phyloP scores from a whole-genome alignment of 805 yeast genomes.

The Kazachstania bromeliacearum region DNA sequence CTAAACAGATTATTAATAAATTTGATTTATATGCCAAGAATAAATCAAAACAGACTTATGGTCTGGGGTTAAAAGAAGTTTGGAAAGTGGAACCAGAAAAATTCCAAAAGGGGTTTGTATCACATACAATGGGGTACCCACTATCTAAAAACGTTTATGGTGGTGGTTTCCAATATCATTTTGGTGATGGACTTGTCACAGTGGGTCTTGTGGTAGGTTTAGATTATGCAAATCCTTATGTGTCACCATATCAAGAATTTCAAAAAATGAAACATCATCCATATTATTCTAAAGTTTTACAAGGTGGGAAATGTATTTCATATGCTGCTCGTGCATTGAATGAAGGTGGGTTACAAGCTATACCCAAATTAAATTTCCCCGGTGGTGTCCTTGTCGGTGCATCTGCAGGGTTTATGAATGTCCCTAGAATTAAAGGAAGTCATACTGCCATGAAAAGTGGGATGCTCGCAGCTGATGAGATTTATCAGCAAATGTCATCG shows the following conservation, averaged over 20 bases:
- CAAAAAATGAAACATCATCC: constrained; percentile 93
- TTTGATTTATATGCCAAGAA: constrained; percentile 56
- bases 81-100: constrained; percentile 89
- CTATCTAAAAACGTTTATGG: constrained; percentile 69
- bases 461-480: constrained; percentile 84
- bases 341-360: constrained; percentile 93
- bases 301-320: constrained; percentile 86
- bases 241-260: constrained; percentile 93
- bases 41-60: constrained; percentile 75
- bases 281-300: constrained; percentile 58
- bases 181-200: constrained; percentile 84
- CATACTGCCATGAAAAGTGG: constrained; percentile 97
- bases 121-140: constrained; percentile 89
- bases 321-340: constrained; percentile 95
- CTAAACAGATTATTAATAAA: constrained; percentile 64
- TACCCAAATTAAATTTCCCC: constrained; percentile 85
- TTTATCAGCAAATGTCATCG: constrained; percentile 45
- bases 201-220: constrained; percentile 93
- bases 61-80: constrained; percentile 90
- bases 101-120: constrained; percentile 69
- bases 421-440: constrained; percentile 94
- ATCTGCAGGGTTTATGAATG: constrained; percentile 93
- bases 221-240: constrained; percentile 89
- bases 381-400: constrained; percentile 96
- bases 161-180: constrained; percentile 96